Percentiles rank a stretch among this genome's conserved stretches.
phyloP scores from a whole-genome alignment of 164 flowering plant genomes.

The Vitis rupestris region DNA sequence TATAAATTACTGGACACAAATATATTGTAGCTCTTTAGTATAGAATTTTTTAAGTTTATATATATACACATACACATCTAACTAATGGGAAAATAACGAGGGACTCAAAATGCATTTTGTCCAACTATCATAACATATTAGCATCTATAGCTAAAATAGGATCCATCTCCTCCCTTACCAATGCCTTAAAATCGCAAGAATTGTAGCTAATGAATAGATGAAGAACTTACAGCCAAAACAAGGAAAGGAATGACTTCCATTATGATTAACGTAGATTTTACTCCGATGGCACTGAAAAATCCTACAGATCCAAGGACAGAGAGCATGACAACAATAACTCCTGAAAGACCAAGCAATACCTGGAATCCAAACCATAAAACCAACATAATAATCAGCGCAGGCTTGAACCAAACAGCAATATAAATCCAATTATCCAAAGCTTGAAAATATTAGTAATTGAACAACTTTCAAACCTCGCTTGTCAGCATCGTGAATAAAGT shows the following conservation, averaged over 20 bases:
- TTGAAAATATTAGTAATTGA: no score
- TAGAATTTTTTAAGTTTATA: no score
- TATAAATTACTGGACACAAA: no score
- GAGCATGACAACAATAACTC: conserved; percentile 87
- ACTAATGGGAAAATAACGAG: no score
- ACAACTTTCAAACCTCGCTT: no score
- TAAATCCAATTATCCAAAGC: no score
- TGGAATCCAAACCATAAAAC: conserved; percentile 28
- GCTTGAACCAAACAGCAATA: no score
- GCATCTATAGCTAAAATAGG: background rate
- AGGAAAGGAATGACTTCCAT: conserved; percentile 99
- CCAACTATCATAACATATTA: no score
- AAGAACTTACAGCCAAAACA: conserved; percentile 87
- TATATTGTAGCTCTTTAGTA: no score
- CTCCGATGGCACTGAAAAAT: conserved; percentile 91
- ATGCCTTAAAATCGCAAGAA: background rate
- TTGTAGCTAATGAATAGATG: background rate
- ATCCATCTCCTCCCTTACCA: background rate
- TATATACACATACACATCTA: no score
- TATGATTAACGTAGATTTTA: conserved; percentile 92
- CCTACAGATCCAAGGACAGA: conserved; percentile 91
- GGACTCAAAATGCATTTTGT: no score
- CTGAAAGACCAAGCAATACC: conserved; percentile 92
- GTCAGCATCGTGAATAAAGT: no score
- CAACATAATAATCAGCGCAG: background rate